Percentiles rank a stretch among this genome's conserved stretches.
Conservation (phyloP, 2,329 filamentous ascomycete genomes). For the Drechmeria coniospora region DNA sequence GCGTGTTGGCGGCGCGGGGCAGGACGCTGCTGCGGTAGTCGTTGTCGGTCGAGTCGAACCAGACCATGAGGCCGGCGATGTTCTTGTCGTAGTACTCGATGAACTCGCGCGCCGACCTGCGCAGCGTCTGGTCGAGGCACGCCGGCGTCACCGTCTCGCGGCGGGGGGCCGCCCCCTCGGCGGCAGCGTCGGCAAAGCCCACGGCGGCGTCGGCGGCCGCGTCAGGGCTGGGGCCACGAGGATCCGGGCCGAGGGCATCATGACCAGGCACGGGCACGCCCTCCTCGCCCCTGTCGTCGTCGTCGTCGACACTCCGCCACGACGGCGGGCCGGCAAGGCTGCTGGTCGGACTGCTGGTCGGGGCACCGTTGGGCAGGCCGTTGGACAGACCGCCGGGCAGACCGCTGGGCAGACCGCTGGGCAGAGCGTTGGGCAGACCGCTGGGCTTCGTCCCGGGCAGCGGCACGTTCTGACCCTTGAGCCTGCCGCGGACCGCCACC, state of each 20-base stretch:
- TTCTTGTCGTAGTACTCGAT: constrained; percentile 15
- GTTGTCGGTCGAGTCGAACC: constrained; percentile 15
- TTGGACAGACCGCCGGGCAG: too few species aligned
- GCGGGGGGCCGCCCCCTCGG: too few species aligned
- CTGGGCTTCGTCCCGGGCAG: constrained; percentile 1
- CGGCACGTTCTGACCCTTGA: constrained; percentile 8
- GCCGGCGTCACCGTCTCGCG: neutral
- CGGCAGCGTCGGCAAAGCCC: neutral
- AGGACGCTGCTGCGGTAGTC: constrained; percentile 13
- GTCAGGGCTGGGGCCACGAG: neutral
- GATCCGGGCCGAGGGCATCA: too few species aligned
- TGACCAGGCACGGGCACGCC: too few species aligned
- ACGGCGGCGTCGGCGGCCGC: neutral
- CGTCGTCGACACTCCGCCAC: too few species aligned
- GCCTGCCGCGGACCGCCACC: constrained; percentile 12
- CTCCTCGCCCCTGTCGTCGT: too few species aligned
- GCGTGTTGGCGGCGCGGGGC: constrained; percentile 11
- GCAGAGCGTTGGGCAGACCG: neutral
- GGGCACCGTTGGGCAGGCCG: too few species aligned
- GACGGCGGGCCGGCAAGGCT: too few species aligned
- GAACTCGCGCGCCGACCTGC: constrained; percentile 9
- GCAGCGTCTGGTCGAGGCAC: constrained; percentile 6
- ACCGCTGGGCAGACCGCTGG: too few species aligned
- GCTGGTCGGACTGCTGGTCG: too few species aligned
- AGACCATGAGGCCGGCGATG: constrained; percentile 15